These are phyloP conservation scores for Berberis thunbergii DNA, from an alignment of 164 flowering plant species.

Conservation along the genomic window DNA sequence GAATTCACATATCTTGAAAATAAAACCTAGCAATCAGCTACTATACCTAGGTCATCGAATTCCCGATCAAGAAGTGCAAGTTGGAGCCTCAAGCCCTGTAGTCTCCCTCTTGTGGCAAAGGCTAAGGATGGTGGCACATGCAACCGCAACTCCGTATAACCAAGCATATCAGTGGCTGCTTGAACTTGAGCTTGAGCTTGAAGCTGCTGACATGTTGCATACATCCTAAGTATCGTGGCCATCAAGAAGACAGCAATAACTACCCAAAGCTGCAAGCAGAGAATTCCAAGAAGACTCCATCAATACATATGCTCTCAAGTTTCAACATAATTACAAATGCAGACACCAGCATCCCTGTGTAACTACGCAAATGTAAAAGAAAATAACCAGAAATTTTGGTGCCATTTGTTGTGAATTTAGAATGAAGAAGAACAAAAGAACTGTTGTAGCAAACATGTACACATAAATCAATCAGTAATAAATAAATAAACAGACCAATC, in stretches of 20 bases:
- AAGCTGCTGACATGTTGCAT: slow-evolving; percentile 94
- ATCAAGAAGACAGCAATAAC: slow-evolving; percentile 81
- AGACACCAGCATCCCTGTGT: background rate
- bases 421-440: slow-evolving; percentile 77
- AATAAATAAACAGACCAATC: background rate
- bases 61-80: slow-evolving; percentile 97
- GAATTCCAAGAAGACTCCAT: slow-evolving; percentile 1
- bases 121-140: slow-evolving; percentile 91
- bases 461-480: background rate
- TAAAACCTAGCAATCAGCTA: background rate
- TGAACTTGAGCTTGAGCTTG: slow-evolving; percentile 96
- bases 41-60: slow-evolving; percentile 89
- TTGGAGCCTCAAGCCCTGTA: slow-evolving; percentile 91
- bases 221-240: slow-evolving; percentile 91
- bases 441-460: slow-evolving; percentile 28
- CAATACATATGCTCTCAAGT: background rate
- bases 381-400: slow-evolving; percentile 80
- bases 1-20: background rate
- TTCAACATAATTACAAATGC: background rate
- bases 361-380: background rate
- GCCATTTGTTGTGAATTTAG: slow-evolving; percentile 89
- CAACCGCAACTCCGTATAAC: slow-evolving; percentile 79
- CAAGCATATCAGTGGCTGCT: slow-evolving; percentile 84
- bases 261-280: slow-evolving; percentile 71
- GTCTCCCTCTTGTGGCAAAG: slow-evolving; percentile 80